These are phyloP conservation scores for Podila epicladia DNA, from an alignment of 192 early-diverging fungal genomes.

Conservation along the genomic window DNA sequence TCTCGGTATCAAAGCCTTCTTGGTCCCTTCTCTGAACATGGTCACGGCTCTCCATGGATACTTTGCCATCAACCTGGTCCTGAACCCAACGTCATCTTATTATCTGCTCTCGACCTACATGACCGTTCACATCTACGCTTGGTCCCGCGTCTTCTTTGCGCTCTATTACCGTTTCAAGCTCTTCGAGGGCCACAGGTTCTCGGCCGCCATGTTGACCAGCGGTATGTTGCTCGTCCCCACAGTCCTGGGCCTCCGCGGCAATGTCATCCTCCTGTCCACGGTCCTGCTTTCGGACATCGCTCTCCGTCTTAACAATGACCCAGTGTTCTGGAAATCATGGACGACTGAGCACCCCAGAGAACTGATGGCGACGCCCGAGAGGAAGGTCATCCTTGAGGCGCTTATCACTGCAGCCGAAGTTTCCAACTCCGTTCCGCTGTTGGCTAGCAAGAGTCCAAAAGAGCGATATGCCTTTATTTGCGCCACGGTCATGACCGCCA, in stretches of 20 bases:
- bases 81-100: constrained; percentile 40
- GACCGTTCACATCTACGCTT: constrained; percentile 50
- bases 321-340: constrained; percentile 35
- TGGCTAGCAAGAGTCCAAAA: constrained; percentile 15
- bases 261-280: constrained; percentile 14
- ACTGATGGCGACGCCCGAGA: constrained; percentile 19
- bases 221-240: constrained; percentile 39
- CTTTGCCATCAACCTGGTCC: constrained; percentile 35
- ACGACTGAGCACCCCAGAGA: constrained; percentile 48
- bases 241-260: constrained; percentile 35
- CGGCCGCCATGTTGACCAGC: constrained; percentile 48
- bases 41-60: constrained; percentile 45
- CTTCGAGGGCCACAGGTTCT: constrained; percentile 41
- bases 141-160: constrained; percentile 50
- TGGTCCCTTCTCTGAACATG: constrained; percentile 29
- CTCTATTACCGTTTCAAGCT: constrained; percentile 45
- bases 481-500: constrained; percentile 28
- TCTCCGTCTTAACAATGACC: constrained; percentile 1
- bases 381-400: constrained; percentile 37
- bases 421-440: constrained; percentile 3
- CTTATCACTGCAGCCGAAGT: constrained; percentile 38
- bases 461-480: constrained; percentile 28
- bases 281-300: constrained; percentile 26
- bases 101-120: constrained; percentile 44
- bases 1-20: constrained; percentile 46